phyloP scores from a whole-genome alignment of 1,284 basidiomycete species.

The Cutaneotrichosporon spelunceum region DNA sequence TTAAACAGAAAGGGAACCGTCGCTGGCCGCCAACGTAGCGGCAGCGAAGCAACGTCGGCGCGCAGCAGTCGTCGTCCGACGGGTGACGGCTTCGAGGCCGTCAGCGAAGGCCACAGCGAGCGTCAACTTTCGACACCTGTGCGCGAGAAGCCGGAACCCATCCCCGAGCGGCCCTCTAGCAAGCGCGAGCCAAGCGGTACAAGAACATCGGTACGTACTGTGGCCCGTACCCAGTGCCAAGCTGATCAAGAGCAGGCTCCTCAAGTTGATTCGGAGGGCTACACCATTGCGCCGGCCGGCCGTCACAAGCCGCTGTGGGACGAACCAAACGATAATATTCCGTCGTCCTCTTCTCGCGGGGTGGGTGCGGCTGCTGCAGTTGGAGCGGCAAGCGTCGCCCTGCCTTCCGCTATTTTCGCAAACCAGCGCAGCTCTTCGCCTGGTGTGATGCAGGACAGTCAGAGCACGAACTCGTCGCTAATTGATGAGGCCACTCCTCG shows the following conservation, averaged over 20 bases:
- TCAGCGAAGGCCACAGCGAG: slow-evolving; percentile 1
- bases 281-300: slow-evolving; percentile 55
- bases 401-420: slow-evolving; percentile 23
- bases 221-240: neutral
- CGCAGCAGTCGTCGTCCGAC: slow-evolving; percentile 27
- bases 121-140: slow-evolving; percentile 2
- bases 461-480: slow-evolving; percentile 6
- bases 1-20: slow-evolving; percentile 45
- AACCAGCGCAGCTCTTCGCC: slow-evolving; percentile 17
- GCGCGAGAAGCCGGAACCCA: slow-evolving; percentile 2
- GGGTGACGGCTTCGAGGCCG: neutral
- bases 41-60: slow-evolving; percentile 26
- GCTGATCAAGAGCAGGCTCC: slow-evolving; percentile 23
- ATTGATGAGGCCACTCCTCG: slow-evolving; percentile 7
- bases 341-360: slow-evolving; percentile 14
- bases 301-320: slow-evolving; percentile 55
- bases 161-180: neutral
- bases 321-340: slow-evolving; percentile 36
- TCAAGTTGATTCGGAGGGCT: slow-evolving; percentile 55
- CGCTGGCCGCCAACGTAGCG: slow-evolving; percentile 29
- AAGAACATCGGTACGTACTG: neutral
- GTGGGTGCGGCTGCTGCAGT: neutral
- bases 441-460: slow-evolving; percentile 1
- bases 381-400: slow-evolving; percentile 12
- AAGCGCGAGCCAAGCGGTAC: neutral